Conservation (phyloP, 768 basidiomycete species). For the Tulasnella sp. region DNA sequence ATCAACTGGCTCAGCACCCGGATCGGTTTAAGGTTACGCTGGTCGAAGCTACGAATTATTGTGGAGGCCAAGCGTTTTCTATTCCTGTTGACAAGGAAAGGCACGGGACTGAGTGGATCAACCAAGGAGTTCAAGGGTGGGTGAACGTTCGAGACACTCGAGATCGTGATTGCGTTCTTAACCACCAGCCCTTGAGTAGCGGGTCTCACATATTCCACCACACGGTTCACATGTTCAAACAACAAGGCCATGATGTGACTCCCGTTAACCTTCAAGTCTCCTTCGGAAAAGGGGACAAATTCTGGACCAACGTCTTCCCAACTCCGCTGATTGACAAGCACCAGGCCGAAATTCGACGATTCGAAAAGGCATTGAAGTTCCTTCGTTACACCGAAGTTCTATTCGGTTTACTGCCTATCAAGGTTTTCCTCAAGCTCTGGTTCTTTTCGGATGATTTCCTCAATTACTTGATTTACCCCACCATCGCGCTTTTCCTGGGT, state of each 20-base stretch:
- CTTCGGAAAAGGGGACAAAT: conserved; percentile 46
- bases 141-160: conserved; percentile 29
- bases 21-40: conserved; percentile 43
- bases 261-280: conserved; percentile 37
- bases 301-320: conserved; percentile 48
- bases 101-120: conserved; percentile 42
- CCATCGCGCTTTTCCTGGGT: conserved; percentile 33
- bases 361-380: conserved; percentile 40
- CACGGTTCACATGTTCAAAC: conserved; percentile 42
- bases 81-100: conserved; percentile 42
- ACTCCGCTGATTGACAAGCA: conserved; percentile 42
- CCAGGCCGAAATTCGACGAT: conserved; percentile 41
- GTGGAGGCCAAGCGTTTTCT: conserved; percentile 45
- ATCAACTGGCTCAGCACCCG: conserved; percentile 41
- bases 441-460: conserved; percentile 42
- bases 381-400: conserved; percentile 42
- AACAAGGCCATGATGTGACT: conserved; percentile 40
- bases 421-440: conserved; percentile 42
- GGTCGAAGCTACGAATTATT: conserved; percentile 42
- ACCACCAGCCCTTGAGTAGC: conserved; percentile 24
- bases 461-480: conserved; percentile 31
- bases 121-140: conserved; percentile 43
- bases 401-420: conserved; percentile 45
- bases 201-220: conserved; percentile 41
- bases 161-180: background rate